Base-by-base conservation (phyloP, 306 rosid species). In the Gillenia trifoliata region DNA sequence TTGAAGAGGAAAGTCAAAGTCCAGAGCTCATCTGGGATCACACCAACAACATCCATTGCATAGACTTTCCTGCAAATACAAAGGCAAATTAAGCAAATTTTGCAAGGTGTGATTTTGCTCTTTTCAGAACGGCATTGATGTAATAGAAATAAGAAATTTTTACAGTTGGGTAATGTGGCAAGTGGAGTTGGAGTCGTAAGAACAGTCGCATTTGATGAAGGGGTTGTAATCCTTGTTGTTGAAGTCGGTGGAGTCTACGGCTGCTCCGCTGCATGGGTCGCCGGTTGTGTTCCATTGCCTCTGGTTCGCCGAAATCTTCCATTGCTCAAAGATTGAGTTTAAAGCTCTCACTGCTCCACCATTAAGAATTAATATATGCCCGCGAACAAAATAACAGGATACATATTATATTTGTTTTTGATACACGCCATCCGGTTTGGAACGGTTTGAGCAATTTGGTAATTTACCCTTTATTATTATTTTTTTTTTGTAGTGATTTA, bases 11-110 rank as follows among this genome's bases (percentile, higher is more conserved):
- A 83, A 26, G 82, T 78, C 43, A 91, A 85, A 72, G 85, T 89
- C 98, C 98, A 89, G 31, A 91, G 78, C 81, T 88, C 97, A 5
- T 82, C 79, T 4, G 97, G 97, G 54, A 93, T 85, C 45, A 79
- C 89, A 67, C 92, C 87, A 36, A 61, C 69, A 71, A 83, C 85
- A 43, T 85, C 76, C 54, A 49, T 0, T 31, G 85, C 77, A 85
- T 74, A 87, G 64, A 88, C 91, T 81, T 71, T 86, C 89, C 98
- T 93, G 91, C 64, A 15, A 73, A 45, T 15, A n/a, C n/a, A n/a
- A n/a, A n/a, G n/a, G n/a, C n/a, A n/a, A n/a, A n/a, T n/a, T n/a
- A n/a, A n/a, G n/a, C n/a, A n/a, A n/a, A n/a, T n/a, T n/a, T n/a
- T n/a, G 19, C 28, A 59, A 59, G 31, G 25, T 22, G 23, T 3